Base-by-base conservation (phyloP, 768 basidiomycete genomes). In the Cubamyces lactineus region DNA sequence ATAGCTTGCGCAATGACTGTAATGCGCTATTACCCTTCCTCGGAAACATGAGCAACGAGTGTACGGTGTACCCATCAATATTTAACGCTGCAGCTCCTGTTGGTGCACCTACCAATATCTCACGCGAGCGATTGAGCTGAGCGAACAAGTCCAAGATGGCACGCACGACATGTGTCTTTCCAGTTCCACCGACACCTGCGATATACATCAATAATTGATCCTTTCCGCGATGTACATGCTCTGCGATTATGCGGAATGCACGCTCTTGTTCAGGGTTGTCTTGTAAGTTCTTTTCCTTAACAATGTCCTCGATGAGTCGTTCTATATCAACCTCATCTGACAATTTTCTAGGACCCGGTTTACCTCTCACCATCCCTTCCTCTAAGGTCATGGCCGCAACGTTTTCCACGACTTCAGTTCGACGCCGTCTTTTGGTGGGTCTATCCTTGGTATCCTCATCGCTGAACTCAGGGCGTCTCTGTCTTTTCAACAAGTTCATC, bases 81-180 rank as follows among this genome's bases (percentile, higher is more conserved):
- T 72, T 39, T 0, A 64, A 42, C 0, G 75, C 75, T 0, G 74
- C 71, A 21, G 66, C 70, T 0, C 75, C 75, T 3, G 75, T 76
- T 17, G 69, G 69, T 15, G 74, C 73, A 7, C 66, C 56, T 1
- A 69, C 53, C 1, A 66, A 30, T 6, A 74, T 38, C 16, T 68
- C 57, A 2, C 64, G 24, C 2, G 40, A 12, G 5, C 59, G 34
- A 0, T 52, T 50, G 23, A 63, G 38, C 3, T 21, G 19, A 3
- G 43, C 42, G 23, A 74, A 71, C 1, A 75, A 50, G 0, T 6
- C 3, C 0, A 66, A 57, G 4, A 76, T 60, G 1, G 69, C 53
- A 12, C 66, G 60, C 0, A 75, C 66, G 1, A 74, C 63, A 56
- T 74, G 70, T 0, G 69, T 72, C 57, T 75, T 76, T 0, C 74